Evolutionary conservation across 2,329 filamentous ascomycete species (phyloP).

Genomic region (Ophiostoma pallidulum): DNA sequence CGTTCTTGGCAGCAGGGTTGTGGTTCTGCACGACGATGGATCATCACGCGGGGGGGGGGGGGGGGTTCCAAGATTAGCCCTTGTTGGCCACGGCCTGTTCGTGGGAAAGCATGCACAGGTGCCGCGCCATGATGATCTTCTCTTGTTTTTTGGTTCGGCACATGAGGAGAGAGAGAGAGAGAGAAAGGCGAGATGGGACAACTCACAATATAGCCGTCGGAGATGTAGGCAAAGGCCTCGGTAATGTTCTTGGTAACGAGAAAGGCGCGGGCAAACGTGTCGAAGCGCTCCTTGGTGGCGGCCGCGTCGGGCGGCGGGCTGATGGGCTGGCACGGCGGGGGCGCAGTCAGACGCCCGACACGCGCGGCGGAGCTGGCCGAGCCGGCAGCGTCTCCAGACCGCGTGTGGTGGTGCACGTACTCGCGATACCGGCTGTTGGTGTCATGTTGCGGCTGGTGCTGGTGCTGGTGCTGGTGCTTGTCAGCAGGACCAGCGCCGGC

Average conservation of each 20-base stretch:
- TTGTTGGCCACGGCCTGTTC: no score
- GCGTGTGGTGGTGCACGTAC: not conserved
- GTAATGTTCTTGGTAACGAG: conserved; percentile 20
- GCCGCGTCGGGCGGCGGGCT: conserved; percentile 16
- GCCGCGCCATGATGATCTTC: no score
- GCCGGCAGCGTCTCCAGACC: not conserved
- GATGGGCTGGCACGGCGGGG: conserved; percentile 14
- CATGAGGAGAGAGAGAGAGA: no score
- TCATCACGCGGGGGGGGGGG: no score
- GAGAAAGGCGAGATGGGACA: not conserved
- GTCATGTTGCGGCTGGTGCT: no score
- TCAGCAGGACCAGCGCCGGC: no score
- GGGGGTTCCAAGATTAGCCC: no score
- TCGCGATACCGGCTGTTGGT: not conserved
- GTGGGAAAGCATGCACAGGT: no score
- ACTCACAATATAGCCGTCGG: conserved; percentile 20
- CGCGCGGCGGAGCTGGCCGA: no score
- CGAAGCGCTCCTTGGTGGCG: conserved; percentile 19
- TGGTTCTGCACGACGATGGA: conserved; percentile 15
- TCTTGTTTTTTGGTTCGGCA: no score
- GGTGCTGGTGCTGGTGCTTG: no score
- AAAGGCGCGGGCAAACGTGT: conserved; percentile 20
- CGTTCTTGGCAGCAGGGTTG: conserved; percentile 18
- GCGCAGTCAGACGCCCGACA: not conserved
- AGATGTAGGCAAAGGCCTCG: conserved; percentile 21